These are phyloP conservation scores for Staphylotrichum tortipilum DNA, from an alignment of 495 filamentous ascomycete genomes.

Conservation along the genomic window DNA sequence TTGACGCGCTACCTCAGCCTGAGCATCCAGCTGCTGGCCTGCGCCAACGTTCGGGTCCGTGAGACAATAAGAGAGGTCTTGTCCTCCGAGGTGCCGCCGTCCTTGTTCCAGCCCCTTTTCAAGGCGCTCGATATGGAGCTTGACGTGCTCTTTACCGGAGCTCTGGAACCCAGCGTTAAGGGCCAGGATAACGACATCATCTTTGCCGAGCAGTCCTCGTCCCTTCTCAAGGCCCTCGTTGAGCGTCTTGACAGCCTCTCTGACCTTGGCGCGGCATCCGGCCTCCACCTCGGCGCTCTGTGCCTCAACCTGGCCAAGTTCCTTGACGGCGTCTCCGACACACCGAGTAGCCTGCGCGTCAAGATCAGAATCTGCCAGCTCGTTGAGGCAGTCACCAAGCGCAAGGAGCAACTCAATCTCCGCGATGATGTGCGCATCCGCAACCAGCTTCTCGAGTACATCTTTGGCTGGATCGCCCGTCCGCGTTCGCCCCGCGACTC, in stretches of 20 bases:
- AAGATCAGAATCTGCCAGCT: slow-evolving; percentile 60
- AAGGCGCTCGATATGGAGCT: slow-evolving; percentile 53
- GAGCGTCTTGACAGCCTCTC: slow-evolving; percentile 51
- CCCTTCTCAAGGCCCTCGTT: slow-evolving; percentile 52
- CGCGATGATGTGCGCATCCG: slow-evolving; percentile 56
- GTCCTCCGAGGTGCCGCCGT: slow-evolving; percentile 49
- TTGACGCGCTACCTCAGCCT: slow-evolving; percentile 51
- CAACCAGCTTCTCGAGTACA: slow-evolving; percentile 55
- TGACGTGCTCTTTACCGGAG: slow-evolving; percentile 46
- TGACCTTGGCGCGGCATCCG: slow-evolving; percentile 48
- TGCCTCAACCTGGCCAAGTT: slow-evolving; percentile 54
- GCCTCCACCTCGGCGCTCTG: slow-evolving; percentile 50
- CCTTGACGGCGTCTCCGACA: slow-evolving; percentile 45
- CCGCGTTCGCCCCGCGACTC: slow-evolving; percentile 35
- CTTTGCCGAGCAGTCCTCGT: slow-evolving; percentile 56
- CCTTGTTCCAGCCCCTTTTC: slow-evolving; percentile 52
- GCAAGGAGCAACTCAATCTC: slow-evolving; percentile 57
- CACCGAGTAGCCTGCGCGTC: slow-evolving; percentile 44
- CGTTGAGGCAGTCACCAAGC: slow-evolving; percentile 53
- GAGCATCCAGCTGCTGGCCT: slow-evolving; percentile 54
- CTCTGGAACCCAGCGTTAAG: slow-evolving; percentile 39
- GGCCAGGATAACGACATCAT: slow-evolving; percentile 51
- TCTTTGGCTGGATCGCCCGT: slow-evolving; percentile 55
- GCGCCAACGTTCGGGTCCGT: slow-evolving; percentile 50
- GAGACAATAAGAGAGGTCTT: slow-evolving; percentile 56